phyloP scores from a whole-genome alignment of 352 stramenopile species.

The Paralagenidium karlingii region DNA sequence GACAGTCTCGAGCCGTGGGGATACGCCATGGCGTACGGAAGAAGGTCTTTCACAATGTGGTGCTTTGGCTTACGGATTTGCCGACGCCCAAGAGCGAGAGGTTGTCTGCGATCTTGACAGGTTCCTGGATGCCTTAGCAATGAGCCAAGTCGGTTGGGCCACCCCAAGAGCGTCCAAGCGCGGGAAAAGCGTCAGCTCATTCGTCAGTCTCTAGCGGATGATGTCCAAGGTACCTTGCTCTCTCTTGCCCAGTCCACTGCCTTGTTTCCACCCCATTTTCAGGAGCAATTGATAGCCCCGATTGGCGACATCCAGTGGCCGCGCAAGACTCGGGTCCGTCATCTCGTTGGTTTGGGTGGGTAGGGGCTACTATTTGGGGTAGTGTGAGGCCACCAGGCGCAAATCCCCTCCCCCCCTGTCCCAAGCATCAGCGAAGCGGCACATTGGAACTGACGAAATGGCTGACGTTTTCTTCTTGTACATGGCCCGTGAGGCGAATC shows the following conservation, averaged over 20 bases:
- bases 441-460: too few relatives aligned
- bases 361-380: too few relatives aligned
- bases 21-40: neutral
- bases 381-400: too few relatives aligned
- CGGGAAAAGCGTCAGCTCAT: neutral
- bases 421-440: too few relatives aligned
- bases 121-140: constrained; percentile 36
- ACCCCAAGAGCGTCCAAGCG: neutral
- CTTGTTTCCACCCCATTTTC: constrained; percentile 50
- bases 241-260: constrained; percentile 28
- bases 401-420: too few relatives aligned
- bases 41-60: too few relatives aligned
- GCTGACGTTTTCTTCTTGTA: too few relatives aligned
- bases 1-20: neutral
- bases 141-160: neutral
- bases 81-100: constrained; percentile 38
- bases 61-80: constrained; percentile 17
- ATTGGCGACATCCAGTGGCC: constrained; percentile 26
- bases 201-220: neutral
- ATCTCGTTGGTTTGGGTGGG: too few relatives aligned
- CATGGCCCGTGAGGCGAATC: too few relatives aligned
- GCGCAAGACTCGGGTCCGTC: too few relatives aligned
- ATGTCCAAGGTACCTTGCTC: constrained; percentile 18
- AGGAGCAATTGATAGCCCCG: constrained; percentile 39
- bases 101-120: constrained; percentile 49